A percentile compares a stretch with the other conserved stretches of the same genome.
Evolutionary conservation across 306 rosid genomes (phyloP).

Genomic region (Heteromeles arbutifolia): DNA sequence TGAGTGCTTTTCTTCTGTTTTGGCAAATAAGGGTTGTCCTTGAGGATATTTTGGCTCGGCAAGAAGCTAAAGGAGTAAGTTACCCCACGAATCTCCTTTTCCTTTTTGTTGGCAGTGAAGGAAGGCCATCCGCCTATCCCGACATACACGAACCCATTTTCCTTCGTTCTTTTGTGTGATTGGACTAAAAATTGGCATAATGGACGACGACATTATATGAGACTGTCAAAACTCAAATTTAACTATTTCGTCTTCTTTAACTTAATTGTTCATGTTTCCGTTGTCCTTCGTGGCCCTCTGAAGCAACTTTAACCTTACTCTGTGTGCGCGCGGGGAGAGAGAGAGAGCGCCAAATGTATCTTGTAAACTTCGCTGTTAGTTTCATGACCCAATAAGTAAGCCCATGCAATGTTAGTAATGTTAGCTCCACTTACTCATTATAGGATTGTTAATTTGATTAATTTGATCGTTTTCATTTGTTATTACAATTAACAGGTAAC

Average conservation of each 20-base stretch:
- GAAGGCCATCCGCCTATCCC: constrained; percentile 25
- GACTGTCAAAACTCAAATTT: not conserved
- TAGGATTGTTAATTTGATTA: too few relatives aligned
- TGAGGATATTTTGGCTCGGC: constrained; percentile 32
- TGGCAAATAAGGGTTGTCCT: constrained; percentile 16
- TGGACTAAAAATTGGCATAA: constrained; percentile 24
- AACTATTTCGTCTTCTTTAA: not conserved
- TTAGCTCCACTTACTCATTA: too few relatives aligned
- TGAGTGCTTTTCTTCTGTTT: constrained; percentile 23
- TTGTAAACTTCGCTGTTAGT: not conserved
- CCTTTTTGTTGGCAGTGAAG: constrained; percentile 39
- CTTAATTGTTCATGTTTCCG: not conserved
- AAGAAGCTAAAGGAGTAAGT: constrained; percentile 11
- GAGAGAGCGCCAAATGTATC: not conserved
- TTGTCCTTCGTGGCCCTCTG: not conserved
- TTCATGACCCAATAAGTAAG: not conserved
- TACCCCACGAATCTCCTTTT: constrained; percentile 59
- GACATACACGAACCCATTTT: constrained; percentile 1
- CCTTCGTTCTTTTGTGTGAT: constrained; percentile 23
- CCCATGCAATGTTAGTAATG: too few relatives aligned
- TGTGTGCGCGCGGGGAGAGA: not conserved
- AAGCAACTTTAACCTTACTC: not conserved
- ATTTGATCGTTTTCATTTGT: too few relatives aligned
- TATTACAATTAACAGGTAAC: too few relatives aligned
- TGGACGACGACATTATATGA: not conserved